Base-by-base conservation (phyloP, 106 monocot genomes). In the Triglochin maritima region DNA sequence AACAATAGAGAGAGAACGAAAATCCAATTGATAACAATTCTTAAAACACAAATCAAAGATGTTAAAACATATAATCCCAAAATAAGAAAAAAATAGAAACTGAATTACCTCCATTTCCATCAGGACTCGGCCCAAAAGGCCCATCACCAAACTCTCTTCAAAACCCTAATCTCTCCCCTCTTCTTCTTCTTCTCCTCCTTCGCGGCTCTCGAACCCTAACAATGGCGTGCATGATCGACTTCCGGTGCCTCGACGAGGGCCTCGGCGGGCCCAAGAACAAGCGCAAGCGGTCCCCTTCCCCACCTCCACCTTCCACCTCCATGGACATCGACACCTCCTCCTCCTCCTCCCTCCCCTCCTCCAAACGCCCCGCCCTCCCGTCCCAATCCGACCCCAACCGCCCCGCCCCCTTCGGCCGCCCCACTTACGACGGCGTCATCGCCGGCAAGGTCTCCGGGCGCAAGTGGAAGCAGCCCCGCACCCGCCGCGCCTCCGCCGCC, bases 191-290 rank as follows among this genome's bases (percentile, higher is more conserved):
- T 62, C n/a, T 7, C 17, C 10, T 58, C 44, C 10, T 17, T 14
- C 46, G 17, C 4, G 58, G 11, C 16, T 15, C 59, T 2, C 49
- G 48, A 49, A 47, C 29, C 29, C 29, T 29, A 29, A 29, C 29
- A 29, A 94, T 96, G 96, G 96, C 96, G 46, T 96, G 76, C 74
- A 81, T 74, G 3, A 50, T 96, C 48, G 96, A 96, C 66, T 96
- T 96, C 80, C 82, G 96, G 41, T 72, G 63, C 76, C 86, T 96
- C 42, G 96, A 96, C 70, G 90, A 96, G 57, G 95, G 95, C 50
- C 80, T 96, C 15, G 95, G 95, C 59, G 90, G 95, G 48, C 76
- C 52, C 69, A 83, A 65, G 73, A 83, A 79, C 79, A 96, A 91
- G 81, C 79, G 87, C 17, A 86, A 89, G 73, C 71, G 89, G 7